Evolutionary conservation across 2,329 filamentous ascomycete genomes (phyloP).

Genomic region (Thelonectria olida): DNA sequence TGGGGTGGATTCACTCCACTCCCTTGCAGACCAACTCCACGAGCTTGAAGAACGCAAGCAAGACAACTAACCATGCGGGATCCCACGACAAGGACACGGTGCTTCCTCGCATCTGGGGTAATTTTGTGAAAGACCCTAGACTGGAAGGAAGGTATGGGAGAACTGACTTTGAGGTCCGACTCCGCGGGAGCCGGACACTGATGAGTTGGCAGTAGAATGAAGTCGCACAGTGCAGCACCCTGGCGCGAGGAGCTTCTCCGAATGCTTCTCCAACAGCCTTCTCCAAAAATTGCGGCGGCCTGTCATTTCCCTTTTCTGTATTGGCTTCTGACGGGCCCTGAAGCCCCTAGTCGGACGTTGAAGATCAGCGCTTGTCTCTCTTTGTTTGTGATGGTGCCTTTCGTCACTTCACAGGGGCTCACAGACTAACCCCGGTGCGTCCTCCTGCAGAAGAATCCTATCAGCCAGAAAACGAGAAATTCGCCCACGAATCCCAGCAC

Average conservation of each 20-base stretch:
- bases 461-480: slow-evolving; percentile 35
- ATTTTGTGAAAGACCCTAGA: slow-evolving; percentile 12
- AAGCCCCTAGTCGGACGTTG: slow-evolving; percentile 24
- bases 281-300: slow-evolving; percentile 12
- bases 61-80: slow-evolving; percentile 26
- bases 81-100: slow-evolving; percentile 20
- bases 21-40: slow-evolving; percentile 23
- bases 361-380: slow-evolving; percentile 27
- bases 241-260: slow-evolving; percentile 12
- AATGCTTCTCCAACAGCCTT: slow-evolving; percentile 21
- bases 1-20: slow-evolving; percentile 34
- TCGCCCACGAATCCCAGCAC: slow-evolving; percentile 34
- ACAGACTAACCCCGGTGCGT: slow-evolving; percentile 18
- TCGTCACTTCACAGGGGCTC: slow-evolving; percentile 28
- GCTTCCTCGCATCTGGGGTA: slow-evolving; percentile 22
- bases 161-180: neutral
- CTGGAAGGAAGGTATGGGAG: neutral
- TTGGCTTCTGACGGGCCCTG: slow-evolving; percentile 30
- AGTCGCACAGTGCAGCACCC: neutral
- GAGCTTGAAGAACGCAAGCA: slow-evolving; percentile 28
- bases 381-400: slow-evolving; percentile 15
- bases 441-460: slow-evolving; percentile 21
- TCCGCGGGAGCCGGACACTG: slow-evolving; percentile 6
- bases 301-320: slow-evolving; percentile 23
- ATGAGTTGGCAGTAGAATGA: neutral